Evolutionary conservation across 768 basidiomycete species (phyloP), one percentile per base, ranked within the genome.

Genomic region (Leccinum sublutescens): DNA sequence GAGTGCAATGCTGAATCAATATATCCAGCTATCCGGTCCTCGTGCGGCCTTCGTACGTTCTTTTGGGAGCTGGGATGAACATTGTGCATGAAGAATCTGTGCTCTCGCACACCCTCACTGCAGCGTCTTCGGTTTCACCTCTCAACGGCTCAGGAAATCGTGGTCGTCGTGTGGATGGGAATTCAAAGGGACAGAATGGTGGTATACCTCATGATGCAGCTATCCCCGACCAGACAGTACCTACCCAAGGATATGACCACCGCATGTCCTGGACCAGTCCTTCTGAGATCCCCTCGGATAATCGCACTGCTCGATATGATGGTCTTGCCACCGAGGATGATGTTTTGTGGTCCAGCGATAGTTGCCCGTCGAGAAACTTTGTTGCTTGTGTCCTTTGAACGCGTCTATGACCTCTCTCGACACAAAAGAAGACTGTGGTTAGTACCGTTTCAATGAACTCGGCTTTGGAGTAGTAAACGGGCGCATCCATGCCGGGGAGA

Each of bases 51-150:
- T 98, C 96, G 0, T 98, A 98, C 75, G 96, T 98, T 50, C 86
- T 98, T 27, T 99, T 96, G 10, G 97, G 97, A 53, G 95, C 97
- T 48, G 97, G 96, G 15, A 99, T 99, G 97, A 99, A 97, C 74
- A 95, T 98, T 45, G 93, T 98, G 21, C 90, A 89, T 71, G 93
- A 98, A 72, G 94, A 96, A 73, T 82, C 91, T 12, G 77, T 85
- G 15, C 82, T 99, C 45, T 90, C 96, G 64, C 88, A 96, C 75
- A 96, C 92, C 65, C 86, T 99, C 50, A 95, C 95, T n/a, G 94
- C 94, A 21, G 97, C 97, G 14, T 94, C 96, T 34, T 86, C 89
- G 49, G 97, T 98, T 56, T 98, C 97, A 1, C 95, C 97, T 47
- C 83, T 95, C 73, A 85, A 88, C 64, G 23, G 95, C 97, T 7